phyloP scores from a whole-genome alignment of 305 asterid species.

The Fraxinus latifolia region DNA sequence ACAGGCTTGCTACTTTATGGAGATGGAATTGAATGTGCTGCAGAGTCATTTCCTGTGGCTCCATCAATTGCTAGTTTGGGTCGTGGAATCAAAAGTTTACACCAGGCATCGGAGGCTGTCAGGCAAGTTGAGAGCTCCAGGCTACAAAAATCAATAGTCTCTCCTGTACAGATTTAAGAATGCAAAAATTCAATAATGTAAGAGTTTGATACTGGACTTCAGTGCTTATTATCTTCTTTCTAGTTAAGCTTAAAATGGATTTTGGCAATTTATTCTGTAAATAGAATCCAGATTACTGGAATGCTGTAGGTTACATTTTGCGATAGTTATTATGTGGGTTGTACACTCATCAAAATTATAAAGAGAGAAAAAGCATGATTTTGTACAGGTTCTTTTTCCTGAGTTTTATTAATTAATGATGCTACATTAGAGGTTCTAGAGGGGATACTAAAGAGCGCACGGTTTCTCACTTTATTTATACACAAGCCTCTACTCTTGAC shows the following conservation, averaged over 20 bases:
- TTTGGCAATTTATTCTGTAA: not conserved
- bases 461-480: not conserved
- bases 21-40: conserved; percentile 91
- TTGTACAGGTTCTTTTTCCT: not conserved
- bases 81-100: conserved; percentile 75
- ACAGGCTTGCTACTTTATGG: conserved; percentile 64
- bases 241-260: not conserved
- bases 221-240: conserved; percentile 6
- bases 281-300: not conserved
- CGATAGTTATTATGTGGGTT: not conserved
- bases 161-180: conserved; percentile 59
- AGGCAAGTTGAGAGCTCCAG: conserved; percentile 58
- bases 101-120: conserved; percentile 54
- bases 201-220: not conserved
- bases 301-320: not conserved
- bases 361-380: not conserved
- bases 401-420: not conserved
- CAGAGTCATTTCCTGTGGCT: conserved; percentile 78
- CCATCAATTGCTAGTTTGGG: conserved; percentile 89
- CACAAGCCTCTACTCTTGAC: not conserved
- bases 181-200: conserved; percentile 32
- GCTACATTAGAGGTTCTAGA: not conserved
- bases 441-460: not conserved
- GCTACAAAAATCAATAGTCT: conserved; percentile 57
- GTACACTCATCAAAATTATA: not conserved